A percentile compares a stretch with the other conserved stretches of the same genome.
phyloP scores from a whole-genome alignment of 352 stramenopile genomes.

The Bremia lactucae region DNA sequence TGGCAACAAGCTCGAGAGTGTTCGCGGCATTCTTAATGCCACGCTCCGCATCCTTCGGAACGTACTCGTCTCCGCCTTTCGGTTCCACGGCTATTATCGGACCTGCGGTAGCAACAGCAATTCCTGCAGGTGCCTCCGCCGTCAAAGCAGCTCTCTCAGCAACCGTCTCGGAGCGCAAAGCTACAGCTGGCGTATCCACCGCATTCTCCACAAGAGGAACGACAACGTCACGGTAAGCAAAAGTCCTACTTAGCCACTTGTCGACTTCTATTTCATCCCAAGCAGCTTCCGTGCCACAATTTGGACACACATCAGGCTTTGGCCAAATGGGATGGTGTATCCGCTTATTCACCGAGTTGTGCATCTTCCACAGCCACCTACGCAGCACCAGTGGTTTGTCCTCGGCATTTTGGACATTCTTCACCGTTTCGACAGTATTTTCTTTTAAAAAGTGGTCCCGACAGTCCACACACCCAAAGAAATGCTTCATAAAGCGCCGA shows the following conservation, averaged over 20 bases:
- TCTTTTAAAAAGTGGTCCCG: slow-evolving; percentile 69
- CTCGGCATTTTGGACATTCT: slow-evolving; percentile 45
- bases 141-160: background rate
- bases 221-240: slow-evolving; percentile 46
- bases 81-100: slow-evolving; percentile 14
- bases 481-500: slow-evolving; percentile 78
- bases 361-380: slow-evolving; percentile 76
- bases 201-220: slow-evolving; percentile 22
- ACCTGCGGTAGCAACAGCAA: slow-evolving; percentile 2
- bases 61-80: slow-evolving; percentile 30
- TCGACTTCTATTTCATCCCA: slow-evolving; percentile 67
- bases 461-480: slow-evolving; percentile 73
- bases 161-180: slow-evolving; percentile 14
- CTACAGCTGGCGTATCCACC: slow-evolving; percentile 8
- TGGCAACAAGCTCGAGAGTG: slow-evolving; percentile 30
- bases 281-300: slow-evolving; percentile 42
- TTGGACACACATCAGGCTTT: slow-evolving; percentile 60
- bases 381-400: slow-evolving; percentile 59
- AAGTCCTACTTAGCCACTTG: slow-evolving; percentile 60
- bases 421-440: slow-evolving; percentile 59
- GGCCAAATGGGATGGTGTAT: slow-evolving; percentile 67
- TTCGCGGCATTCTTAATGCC: slow-evolving; percentile 58
- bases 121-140: background rate
- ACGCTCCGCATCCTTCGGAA: slow-evolving; percentile 53
- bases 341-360: slow-evolving; percentile 79